Conservation (phyloP, 2,329 filamentous ascomycete genomes). For the Cordyceps fumosorosea region DNA sequence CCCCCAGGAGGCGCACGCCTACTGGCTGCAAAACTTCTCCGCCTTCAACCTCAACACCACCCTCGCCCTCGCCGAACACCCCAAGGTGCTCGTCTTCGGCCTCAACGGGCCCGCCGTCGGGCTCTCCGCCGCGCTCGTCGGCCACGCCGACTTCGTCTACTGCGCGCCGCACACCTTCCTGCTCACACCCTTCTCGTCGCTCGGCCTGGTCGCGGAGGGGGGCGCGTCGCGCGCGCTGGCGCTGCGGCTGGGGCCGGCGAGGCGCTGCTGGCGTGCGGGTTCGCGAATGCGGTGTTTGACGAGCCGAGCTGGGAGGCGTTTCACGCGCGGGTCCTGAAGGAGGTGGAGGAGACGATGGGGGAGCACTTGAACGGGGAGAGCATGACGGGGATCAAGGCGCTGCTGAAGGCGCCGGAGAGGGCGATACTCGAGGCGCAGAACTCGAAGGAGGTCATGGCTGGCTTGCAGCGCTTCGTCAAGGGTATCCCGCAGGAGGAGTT, state of each 20-base stretch:
- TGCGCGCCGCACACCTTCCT: constrained; percentile 73
- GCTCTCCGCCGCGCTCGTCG: constrained; percentile 75
- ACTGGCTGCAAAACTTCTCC: constrained; percentile 66
- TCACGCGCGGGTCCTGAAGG: constrained; percentile 60
- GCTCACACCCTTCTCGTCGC: constrained; percentile 82
- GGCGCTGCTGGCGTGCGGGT: constrained; percentile 70
- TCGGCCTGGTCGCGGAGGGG: constrained; percentile 87
- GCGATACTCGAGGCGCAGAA: constrained; percentile 71
- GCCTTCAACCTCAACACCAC: constrained; percentile 85
- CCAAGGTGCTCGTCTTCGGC: constrained; percentile 85
- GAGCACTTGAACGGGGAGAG: constrained; percentile 73
- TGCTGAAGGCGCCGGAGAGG: constrained; percentile 69
- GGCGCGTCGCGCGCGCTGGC: constrained; percentile 74
- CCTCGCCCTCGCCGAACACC: constrained; percentile 84
- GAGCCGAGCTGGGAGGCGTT: constrained; percentile 64
- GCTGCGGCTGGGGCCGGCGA: constrained; percentile 65
- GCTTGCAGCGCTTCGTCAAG: constrained; percentile 70
- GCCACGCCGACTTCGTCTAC: constrained; percentile 90
- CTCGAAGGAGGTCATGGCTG: constrained; percentile 77
- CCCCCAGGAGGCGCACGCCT: constrained; percentile 34
- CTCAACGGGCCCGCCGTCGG: constrained; percentile 91
- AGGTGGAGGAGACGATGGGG: constrained; percentile 77
- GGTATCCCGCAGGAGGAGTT: constrained; percentile 89
- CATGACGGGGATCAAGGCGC: constrained; percentile 74
- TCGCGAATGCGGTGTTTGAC: constrained; percentile 76